Evolutionary conservation across 2,329 filamentous ascomycete species (phyloP).

Genomic region (Phialocephala sp.): DNA sequence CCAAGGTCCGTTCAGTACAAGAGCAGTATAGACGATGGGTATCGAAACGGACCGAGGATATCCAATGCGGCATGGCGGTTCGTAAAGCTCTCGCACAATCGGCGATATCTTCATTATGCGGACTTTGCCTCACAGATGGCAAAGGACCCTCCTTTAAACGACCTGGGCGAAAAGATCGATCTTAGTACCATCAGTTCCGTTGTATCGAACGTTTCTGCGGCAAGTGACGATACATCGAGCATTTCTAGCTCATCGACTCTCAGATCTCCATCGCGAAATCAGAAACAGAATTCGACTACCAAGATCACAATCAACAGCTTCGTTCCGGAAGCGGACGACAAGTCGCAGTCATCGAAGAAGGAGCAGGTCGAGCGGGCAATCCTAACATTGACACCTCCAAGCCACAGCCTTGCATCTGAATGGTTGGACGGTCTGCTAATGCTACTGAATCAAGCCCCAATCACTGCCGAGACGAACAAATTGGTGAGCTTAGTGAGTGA

Average conservation of each 20-base stretch:
- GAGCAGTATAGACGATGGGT: constrained; percentile 47
- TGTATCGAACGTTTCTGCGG: constrained; percentile 76
- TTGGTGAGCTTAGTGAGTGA: constrained; percentile 84
- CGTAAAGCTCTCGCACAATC: constrained; percentile 87
- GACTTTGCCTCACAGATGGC: constrained; percentile 74
- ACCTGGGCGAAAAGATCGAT: constrained; percentile 82
- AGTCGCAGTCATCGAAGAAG: constrained; percentile 43
- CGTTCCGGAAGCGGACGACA: constrained; percentile 37
- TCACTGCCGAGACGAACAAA: constrained; percentile 95
- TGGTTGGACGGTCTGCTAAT: constrained; percentile 96
- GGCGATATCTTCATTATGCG: constrained; percentile 86
- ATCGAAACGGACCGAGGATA: constrained; percentile 25
- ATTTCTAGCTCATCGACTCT: constrained; percentile 49
- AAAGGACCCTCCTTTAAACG: constrained; percentile 73
- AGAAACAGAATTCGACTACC: constrained; percentile 53
- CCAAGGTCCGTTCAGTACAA: constrained; percentile 49
- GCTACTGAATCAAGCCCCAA: constrained; percentile 92
- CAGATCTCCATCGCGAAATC: constrained; percentile 40
- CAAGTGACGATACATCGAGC: constrained; percentile 55
- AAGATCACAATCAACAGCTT: constrained; percentile 93
- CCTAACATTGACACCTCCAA: constrained; percentile 81
- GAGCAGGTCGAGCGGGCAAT: constrained; percentile 70
- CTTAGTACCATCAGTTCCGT: constrained; percentile 88
- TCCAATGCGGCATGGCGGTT: constrained; percentile 68
- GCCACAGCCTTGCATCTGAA: constrained; percentile 85